These are phyloP conservation scores for Tolypocladium ovalisporum DNA, from an alignment of 2,329 filamentous ascomycete species.

Conservation along the genomic window DNA sequence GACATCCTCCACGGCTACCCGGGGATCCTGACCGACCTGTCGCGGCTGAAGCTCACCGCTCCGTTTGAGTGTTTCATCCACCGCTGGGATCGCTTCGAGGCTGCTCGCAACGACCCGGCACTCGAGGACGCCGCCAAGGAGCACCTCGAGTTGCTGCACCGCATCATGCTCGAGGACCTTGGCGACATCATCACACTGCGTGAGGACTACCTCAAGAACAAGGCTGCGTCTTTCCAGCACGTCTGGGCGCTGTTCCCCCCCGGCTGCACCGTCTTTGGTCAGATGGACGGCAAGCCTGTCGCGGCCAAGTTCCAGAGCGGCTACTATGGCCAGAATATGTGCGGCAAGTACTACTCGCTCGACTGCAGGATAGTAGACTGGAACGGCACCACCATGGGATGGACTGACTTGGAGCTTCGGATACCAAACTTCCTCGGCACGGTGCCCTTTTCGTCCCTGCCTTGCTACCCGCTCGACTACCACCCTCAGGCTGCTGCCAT, in stretches of 20 bases:
- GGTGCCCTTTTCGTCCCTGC: slow-evolving; percentile 29
- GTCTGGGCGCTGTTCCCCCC: slow-evolving; percentile 44
- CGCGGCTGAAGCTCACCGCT: slow-evolving; percentile 48
- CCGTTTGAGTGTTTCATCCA: slow-evolving; percentile 57
- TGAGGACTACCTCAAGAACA: slow-evolving; percentile 40
- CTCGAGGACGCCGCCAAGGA: slow-evolving; percentile 30
- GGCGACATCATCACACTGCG: slow-evolving; percentile 36
- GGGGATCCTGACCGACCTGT: slow-evolving; percentile 46
- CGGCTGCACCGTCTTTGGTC: slow-evolving; percentile 27
- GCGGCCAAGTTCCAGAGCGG: slow-evolving; percentile 27
- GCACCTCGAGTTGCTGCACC: slow-evolving; percentile 35
- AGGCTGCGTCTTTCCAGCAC: slow-evolving; percentile 41
- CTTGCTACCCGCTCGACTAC: slow-evolving; percentile 31
- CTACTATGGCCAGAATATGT: slow-evolving; percentile 24
- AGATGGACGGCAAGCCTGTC: slow-evolving; percentile 25
- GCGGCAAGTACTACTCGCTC: slow-evolving; percentile 27
- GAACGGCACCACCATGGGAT: slow-evolving; percentile 35
- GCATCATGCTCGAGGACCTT: slow-evolving; percentile 38
- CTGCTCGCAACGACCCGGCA: slow-evolving; percentile 26
- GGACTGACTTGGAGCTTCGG: slow-evolving; percentile 19
- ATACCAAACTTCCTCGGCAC: slow-evolving; percentile 32
- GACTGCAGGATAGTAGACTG: slow-evolving; percentile 33
- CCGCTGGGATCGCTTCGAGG: slow-evolving; percentile 42
- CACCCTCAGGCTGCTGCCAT: slow-evolving; percentile 28
- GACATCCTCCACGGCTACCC: slow-evolving; percentile 47